phyloP scores from a whole-genome alignment of 208 protist species.

The Crithidia sp. region DNA sequence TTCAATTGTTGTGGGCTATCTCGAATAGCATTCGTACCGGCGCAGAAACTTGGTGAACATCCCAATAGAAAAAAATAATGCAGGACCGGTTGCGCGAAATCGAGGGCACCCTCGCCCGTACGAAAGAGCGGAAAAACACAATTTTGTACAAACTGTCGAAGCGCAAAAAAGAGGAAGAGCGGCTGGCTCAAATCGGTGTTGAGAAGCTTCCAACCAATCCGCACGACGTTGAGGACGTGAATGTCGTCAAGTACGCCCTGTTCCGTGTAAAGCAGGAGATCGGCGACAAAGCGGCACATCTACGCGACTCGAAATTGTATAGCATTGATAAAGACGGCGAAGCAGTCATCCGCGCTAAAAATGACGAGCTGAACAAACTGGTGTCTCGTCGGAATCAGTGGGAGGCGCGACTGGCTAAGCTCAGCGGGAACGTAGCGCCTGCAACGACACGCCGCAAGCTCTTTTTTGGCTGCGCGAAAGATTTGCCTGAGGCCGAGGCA shows the following conservation, averaged over 20 bases:
- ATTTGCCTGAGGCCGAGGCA: slow-evolving; percentile 57
- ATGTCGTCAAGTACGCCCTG: slow-evolving; percentile 73
- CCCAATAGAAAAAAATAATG: slow-evolving; percentile 34
- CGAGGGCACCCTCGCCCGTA: slow-evolving; percentile 82
- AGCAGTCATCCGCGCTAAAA: slow-evolving; percentile 66
- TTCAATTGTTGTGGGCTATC: no score
- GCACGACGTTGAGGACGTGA: slow-evolving; percentile 52
- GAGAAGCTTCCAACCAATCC: slow-evolving; percentile 74
- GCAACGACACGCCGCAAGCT: slow-evolving; percentile 34
- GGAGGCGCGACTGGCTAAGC: slow-evolving; percentile 53
- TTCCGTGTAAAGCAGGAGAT: slow-evolving; percentile 75
- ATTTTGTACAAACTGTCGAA: slow-evolving; percentile 82
- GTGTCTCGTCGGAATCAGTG: slow-evolving; percentile 63
- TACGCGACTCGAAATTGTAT: slow-evolving; percentile 54
- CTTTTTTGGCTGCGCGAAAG: slow-evolving; percentile 82
- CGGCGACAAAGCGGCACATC: slow-evolving; percentile 68
- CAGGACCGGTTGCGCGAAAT: slow-evolving; percentile 84
- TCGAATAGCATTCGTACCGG: no score
- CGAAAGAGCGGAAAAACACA: slow-evolving; percentile 80
- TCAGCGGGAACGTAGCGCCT: slow-evolving; percentile 20
- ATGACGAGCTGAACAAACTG: slow-evolving; percentile 82
- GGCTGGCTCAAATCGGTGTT: slow-evolving; percentile 58
- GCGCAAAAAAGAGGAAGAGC: slow-evolving; percentile 62
- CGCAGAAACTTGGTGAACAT: no score
- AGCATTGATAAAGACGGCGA: slow-evolving; percentile 84